These are phyloP conservation scores for Ailanthus altissimus DNA, from an alignment of 345 rosid genomes.

Conservation along the genomic window DNA sequence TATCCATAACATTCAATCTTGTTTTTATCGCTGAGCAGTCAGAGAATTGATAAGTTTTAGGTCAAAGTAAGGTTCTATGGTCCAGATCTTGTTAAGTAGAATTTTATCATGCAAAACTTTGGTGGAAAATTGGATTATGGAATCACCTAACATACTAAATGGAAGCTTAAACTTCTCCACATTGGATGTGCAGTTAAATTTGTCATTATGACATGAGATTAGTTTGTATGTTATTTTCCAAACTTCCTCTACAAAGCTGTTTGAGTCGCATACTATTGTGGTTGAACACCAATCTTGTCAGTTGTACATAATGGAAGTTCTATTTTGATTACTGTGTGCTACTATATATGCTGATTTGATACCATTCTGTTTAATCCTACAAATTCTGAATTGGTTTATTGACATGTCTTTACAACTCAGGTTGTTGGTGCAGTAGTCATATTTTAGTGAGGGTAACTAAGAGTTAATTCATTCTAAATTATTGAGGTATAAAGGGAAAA, in stretches of 20 bases:
- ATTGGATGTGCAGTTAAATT: background rate
- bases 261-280: background rate
- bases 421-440: background rate
- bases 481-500: background rate
- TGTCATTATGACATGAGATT: background rate
- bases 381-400: background rate
- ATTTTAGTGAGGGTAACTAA: background rate
- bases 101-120: background rate
- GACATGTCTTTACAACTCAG: background rate
- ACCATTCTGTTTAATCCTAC: background rate
- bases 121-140: background rate
- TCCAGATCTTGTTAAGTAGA: background rate
- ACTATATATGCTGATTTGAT: background rate
- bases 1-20: background rate
- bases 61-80: background rate
- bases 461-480: background rate
- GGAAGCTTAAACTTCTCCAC: background rate
- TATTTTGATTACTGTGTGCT: background rate
- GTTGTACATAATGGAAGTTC: background rate
- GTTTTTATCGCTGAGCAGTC: background rate
- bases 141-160: background rate
- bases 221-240: background rate
- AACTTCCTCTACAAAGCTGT: background rate
- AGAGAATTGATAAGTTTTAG: background rate
- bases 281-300: background rate